phyloP scores from a whole-genome alignment of 2,329 filamentous ascomycete genomes.

The Setomelanomma holmii region DNA sequence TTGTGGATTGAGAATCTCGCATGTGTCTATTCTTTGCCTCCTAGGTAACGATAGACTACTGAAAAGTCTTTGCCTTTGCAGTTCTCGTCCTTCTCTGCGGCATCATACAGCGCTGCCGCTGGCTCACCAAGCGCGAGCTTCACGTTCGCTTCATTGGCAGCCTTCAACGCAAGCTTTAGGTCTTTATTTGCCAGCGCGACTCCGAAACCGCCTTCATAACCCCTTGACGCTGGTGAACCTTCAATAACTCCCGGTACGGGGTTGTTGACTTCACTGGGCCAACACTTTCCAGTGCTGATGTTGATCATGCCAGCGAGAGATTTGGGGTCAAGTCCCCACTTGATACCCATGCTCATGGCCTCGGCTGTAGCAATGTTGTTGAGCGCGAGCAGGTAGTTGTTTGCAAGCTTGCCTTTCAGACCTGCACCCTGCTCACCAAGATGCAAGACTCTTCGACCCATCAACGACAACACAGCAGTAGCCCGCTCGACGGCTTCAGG shows the following conservation, averaged over 20 bases:
- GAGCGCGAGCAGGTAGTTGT: constrained; percentile 94
- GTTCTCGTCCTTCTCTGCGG: constrained; percentile 51
- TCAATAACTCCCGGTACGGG: constrained; percentile 86
- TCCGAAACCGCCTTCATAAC: constrained; percentile 65
- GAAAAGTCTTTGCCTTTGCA: constrained; percentile 60
- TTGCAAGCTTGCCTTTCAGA: constrained; percentile 90
- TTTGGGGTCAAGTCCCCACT: constrained; percentile 68
- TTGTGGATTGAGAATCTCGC: background rate
- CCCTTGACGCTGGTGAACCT: constrained; percentile 75
- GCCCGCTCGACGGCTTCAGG: constrained; percentile 67
- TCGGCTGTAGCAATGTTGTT: constrained; percentile 81
- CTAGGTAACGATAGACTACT: constrained; percentile 59
- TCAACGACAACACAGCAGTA: constrained; percentile 73
- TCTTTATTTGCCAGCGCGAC: constrained; percentile 60
- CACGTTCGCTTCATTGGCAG: constrained; percentile 53
- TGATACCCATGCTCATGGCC: constrained; percentile 70
- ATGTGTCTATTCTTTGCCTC: constrained; percentile 51
- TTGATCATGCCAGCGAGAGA: constrained; percentile 88
- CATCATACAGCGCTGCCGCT: constrained; percentile 56
- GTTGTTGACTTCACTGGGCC: constrained; percentile 96
- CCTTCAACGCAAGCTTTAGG: constrained; percentile 56
- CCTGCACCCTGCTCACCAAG: constrained; percentile 86
- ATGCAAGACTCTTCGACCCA: constrained; percentile 88
- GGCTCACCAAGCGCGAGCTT: constrained; percentile 54
- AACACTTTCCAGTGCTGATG: constrained; percentile 90